Evolutionary conservation across 768 basidiomycete genomes (phyloP).

Genomic region (Pholiota conissans): DNA sequence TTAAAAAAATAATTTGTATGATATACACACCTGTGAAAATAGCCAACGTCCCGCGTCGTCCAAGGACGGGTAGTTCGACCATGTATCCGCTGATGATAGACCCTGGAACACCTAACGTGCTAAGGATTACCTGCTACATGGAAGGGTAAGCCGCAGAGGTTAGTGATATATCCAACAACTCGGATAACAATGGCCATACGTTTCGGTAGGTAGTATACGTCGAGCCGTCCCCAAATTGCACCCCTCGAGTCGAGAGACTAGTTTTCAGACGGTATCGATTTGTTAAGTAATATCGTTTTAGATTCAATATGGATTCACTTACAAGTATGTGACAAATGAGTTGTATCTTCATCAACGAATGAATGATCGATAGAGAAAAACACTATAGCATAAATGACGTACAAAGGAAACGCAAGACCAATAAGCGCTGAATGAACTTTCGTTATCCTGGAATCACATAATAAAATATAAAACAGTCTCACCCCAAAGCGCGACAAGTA

Average conservation of each 20-base stretch:
- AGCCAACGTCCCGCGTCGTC: constrained; percentile 66
- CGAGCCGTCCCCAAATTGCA: constrained; percentile 68
- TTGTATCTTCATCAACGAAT: constrained; percentile 26
- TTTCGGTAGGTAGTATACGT: constrained; percentile 76
- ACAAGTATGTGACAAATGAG: constrained; percentile 31
- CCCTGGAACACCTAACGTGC: constrained; percentile 67
- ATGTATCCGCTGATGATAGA: constrained; percentile 72
- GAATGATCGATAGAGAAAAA: constrained; percentile 7
- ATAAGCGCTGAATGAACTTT: constrained; percentile 54
- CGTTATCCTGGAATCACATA: neutral
- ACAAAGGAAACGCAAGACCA: constrained; percentile 55
- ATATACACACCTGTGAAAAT: constrained; percentile 57
- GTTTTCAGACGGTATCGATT: too few relatives aligned
- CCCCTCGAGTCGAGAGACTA: constrained; percentile 66
- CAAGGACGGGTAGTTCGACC: constrained; percentile 64
- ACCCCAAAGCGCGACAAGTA: constrained; percentile 58
- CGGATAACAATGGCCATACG: constrained; percentile 29
- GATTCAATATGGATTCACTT: neutral
- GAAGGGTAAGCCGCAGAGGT: too few relatives aligned
- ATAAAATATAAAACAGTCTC: constrained; percentile 1
- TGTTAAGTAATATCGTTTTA: too few relatives aligned
- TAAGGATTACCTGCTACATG: constrained; percentile 66
- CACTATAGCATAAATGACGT: constrained; percentile 50
- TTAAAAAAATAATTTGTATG: constrained; percentile 11
- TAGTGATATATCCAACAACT: neutral